These are phyloP conservation scores for Abrus precatorius DNA, from an alignment of 306 rosid genomes.

Conservation along the genomic window DNA sequence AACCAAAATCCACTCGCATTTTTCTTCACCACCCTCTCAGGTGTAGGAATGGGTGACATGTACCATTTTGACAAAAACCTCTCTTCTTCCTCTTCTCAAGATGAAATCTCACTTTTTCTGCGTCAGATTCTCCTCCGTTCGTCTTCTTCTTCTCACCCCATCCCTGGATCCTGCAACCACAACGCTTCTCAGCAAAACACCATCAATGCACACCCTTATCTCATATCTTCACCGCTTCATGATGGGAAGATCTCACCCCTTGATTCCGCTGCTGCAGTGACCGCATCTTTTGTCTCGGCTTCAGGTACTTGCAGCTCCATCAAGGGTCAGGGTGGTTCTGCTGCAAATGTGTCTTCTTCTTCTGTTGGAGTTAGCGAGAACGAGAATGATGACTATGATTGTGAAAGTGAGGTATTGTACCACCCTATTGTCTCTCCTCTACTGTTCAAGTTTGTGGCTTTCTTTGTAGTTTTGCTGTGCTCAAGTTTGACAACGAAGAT, in stretches of 20 bases:
- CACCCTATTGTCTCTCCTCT: background rate
- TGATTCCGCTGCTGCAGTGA: constrained; percentile 47
- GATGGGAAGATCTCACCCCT: constrained; percentile 60
- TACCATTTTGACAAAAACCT: constrained; percentile 50
- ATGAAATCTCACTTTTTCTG: constrained; percentile 89
- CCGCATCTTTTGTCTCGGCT: background rate
- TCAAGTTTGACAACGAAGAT: too few species aligned
- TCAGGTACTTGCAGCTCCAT: background rate
- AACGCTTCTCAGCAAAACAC: constrained; percentile 1
- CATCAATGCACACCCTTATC: constrained; percentile 41
- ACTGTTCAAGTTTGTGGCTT: constrained; percentile 34
- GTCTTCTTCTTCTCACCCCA: constrained; percentile 53
- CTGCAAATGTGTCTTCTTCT: constrained; percentile 64
- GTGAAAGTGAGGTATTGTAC: constrained; percentile 81
- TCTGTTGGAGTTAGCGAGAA: constrained; percentile 66
- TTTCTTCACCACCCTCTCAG: background rate
- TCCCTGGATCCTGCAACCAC: constrained; percentile 47
- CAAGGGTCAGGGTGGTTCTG: constrained; percentile 33
- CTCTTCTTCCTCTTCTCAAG: constrained; percentile 62
- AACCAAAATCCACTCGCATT: background rate
- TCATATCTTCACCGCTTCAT: constrained; percentile 37
- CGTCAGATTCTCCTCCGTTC: constrained; percentile 87
- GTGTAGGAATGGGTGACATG: constrained; percentile 33
- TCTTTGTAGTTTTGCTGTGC: background rate
- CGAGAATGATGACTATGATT: constrained; percentile 82